Evolutionary conservation across 192 early-diverging fungal species (phyloP).

Genomic region (Rhizophagus clarus): DNA sequence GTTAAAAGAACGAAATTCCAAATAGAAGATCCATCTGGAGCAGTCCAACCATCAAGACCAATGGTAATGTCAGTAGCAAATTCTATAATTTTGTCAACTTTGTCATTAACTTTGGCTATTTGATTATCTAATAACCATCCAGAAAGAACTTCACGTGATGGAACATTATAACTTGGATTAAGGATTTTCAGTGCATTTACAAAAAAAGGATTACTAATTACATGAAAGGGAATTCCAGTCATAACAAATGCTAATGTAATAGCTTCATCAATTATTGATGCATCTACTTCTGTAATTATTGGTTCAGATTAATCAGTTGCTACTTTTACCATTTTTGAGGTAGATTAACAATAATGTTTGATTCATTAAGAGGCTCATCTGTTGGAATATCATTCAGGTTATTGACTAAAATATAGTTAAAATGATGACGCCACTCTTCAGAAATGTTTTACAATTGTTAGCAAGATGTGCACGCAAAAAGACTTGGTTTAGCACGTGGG

Average conservation of each 20-base stretch:
- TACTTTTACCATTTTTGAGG: background rate
- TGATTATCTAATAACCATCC: background rate
- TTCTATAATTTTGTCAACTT: constrained; percentile 3
- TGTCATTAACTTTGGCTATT: background rate
- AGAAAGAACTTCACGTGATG: too few relatives aligned
- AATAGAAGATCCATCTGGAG: background rate
- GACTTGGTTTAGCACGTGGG: background rate
- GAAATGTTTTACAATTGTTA: background rate
- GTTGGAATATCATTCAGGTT: background rate
- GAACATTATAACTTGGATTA: too few relatives aligned
- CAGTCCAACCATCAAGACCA: background rate
- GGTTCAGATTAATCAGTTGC: background rate
- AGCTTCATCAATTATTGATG: background rate
- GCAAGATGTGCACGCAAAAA: background rate
- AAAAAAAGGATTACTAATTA: too few relatives aligned
- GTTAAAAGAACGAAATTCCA: constrained; percentile 6
- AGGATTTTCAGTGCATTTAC: too few relatives aligned
- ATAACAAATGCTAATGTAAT: constrained; percentile 4
- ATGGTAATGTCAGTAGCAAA: background rate
- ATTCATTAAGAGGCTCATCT: background rate
- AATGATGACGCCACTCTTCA: background rate
- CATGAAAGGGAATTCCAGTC: background rate
- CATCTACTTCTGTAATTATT: too few relatives aligned
- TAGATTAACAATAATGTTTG: background rate
- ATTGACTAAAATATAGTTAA: constrained; percentile 3